These are phyloP conservation scores for Knoxia roxburghii DNA, from an alignment of 257 asterid genomes.

Conservation along the genomic window DNA sequence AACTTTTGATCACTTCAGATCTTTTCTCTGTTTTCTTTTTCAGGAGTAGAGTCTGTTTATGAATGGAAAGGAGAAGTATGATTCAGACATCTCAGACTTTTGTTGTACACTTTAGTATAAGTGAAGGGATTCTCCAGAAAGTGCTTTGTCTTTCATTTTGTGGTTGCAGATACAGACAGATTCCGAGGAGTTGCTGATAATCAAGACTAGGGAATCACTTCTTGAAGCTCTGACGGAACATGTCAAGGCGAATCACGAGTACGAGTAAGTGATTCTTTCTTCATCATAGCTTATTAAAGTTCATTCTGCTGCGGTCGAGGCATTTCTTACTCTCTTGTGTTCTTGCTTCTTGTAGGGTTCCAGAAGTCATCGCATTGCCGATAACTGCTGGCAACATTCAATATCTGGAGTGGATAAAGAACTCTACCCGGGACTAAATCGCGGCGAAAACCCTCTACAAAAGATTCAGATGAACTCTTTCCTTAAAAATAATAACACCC, in stretches of 20 bases:
- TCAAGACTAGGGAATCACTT: constrained; percentile 91
- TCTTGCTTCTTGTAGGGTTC: constrained; percentile 46
- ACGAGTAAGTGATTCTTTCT: constrained; percentile 50
- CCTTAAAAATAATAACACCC: no score
- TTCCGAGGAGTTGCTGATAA: constrained; percentile 87
- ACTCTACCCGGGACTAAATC: constrained; percentile 53
- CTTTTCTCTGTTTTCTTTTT: constrained; percentile 11
- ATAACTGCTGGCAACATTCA: constrained; percentile 71
- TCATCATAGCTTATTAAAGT: background rate
- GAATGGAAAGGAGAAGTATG: constrained; percentile 96
- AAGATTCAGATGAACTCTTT: no score
- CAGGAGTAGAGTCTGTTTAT: constrained; percentile 84
- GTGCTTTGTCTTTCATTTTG: constrained; percentile 2
- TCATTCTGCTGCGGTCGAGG: background rate
- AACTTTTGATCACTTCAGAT: background rate
- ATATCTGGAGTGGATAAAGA: constrained; percentile 87
- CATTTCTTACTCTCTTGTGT: constrained; percentile 1
- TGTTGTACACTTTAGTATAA: background rate
- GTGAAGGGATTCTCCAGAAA: background rate
- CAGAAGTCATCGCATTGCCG: constrained; percentile 91
- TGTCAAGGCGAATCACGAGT: constrained; percentile 86
- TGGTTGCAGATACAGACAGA: constrained; percentile 70
- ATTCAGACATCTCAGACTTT: background rate
- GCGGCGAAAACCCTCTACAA: constrained; percentile 4
- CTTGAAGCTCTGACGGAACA: constrained; percentile 75